Percentiles rank a stretch among this genome's conserved stretches.
These are phyloP conservation scores for Leishmania mexicana DNA, from an alignment of 208 protist genomes.

Conservation along the genomic window DNA sequence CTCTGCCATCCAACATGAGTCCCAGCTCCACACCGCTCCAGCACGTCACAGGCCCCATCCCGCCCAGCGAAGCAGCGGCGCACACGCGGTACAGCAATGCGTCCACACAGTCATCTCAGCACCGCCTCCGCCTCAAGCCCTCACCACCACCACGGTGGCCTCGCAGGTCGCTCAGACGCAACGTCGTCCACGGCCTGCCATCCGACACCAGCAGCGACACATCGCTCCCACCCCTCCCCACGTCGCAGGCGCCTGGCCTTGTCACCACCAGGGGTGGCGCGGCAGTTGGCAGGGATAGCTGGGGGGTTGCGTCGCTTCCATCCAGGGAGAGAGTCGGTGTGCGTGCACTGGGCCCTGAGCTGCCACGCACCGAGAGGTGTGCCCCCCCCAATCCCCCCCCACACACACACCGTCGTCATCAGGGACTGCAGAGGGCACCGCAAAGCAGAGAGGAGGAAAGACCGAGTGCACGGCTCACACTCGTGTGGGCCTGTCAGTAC, in stretches of 20 bases:
- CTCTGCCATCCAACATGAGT: neutral
- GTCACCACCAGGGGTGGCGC: neutral
- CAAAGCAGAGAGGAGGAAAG: neutral
- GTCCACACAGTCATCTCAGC: neutral
- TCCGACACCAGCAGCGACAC: neutral
- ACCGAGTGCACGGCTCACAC: neutral
- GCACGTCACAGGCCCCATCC: neutral
- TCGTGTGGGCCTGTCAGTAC: neutral
- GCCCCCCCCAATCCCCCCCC: too few species aligned
- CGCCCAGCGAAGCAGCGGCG: neutral
- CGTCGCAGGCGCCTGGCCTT: too few species aligned
- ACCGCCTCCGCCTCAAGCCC: neutral
- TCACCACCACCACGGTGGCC: too few species aligned
- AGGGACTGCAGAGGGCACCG: neutral
- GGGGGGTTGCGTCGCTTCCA: neutral
- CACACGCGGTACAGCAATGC: neutral
- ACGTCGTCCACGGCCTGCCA: neutral
- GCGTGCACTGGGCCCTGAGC: too few species aligned
- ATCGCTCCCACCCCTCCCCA: neutral
- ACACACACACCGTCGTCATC: neutral
- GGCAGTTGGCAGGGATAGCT: neutral
- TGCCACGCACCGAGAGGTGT: too few species aligned
- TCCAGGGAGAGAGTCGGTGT: neutral
- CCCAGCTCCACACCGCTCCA: neutral
- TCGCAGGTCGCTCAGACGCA: neutral